Evolutionary conservation across 1,284 basidiomycete genomes (phyloP), one percentile per base, ranked within the genome.

Genomic region (Papiliotrema flavescens): DNA sequence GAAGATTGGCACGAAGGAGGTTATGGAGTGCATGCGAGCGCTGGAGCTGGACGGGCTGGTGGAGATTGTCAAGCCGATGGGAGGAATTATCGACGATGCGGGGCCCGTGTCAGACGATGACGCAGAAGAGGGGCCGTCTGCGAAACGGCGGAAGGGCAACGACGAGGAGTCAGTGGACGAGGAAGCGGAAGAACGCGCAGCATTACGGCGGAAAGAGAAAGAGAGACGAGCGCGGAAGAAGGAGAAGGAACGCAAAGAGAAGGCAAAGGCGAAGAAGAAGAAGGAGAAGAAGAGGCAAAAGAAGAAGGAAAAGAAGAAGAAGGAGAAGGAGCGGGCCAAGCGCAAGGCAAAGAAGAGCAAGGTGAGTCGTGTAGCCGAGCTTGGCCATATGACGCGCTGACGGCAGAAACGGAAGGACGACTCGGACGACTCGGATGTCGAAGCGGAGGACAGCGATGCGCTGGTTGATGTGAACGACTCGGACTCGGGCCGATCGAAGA

Each of bases 1-100:
- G 9, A 57, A 57, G 17, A 50, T 77, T 5, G 63, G 62, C 4
- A 64, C 73, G 43, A 71, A 75, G 54, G 70, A 77, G 48, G 64
- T 77, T 23, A 76, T 76, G 69, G 74, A 77, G 51, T 66, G 70
- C 43, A 72, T 74, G 63, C 67, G 74, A 22, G 72, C 73, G 3
- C 59, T 76, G 19, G 71, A 71, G 52, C 65, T 75, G 34, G 74
- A 77, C 43, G 74, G 74, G 0, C 44, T 66, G 36, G 66, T 77
- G 11, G 76, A 77, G 56, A 63, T 65, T 7, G 57, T 76, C 62
- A 77, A 75, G 57, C 74, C 76, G 0, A 44, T 70, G 6, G 64
- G 62, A n/a, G 70, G 70, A 3, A 62, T 74, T 8, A 51, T 42
- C 13, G 46, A 37, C 9, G 60, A 66, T 41, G 57, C 61, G 34